Conservation (phyloP, 2,329 filamentous ascomycete species). For the Ophiostoma quercus region DNA sequence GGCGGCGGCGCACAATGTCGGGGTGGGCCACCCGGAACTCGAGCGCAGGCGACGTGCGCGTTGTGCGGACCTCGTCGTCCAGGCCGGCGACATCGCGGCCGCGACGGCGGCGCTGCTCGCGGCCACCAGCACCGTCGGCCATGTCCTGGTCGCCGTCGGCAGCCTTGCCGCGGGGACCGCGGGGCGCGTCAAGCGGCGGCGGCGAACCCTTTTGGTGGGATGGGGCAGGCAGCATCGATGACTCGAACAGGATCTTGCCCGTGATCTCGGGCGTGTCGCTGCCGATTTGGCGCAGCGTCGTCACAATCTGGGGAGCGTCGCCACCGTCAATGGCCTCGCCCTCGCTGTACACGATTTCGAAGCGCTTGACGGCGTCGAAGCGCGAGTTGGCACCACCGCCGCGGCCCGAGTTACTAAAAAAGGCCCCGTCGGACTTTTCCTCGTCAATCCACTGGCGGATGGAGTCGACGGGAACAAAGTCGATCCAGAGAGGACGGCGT, state of each 20-base stretch:
- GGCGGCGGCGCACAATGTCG: conserved; percentile 58
- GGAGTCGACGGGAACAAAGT: conserved; percentile 77
- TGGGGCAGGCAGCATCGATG: conserved; percentile 5
- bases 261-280: conserved; percentile 21
- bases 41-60: conserved; percentile 41
- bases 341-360: conserved; percentile 67
- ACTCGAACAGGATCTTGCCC: conserved; percentile 14
- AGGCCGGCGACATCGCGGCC: not conserved
- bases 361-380: conserved; percentile 42
- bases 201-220: not conserved
- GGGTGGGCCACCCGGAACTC: conserved; percentile 55
- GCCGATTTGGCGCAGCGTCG: conserved; percentile 49
- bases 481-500: conserved; percentile 78
- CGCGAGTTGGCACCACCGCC: conserved; percentile 32
- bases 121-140: not conserved
- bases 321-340: conserved; percentile 45
- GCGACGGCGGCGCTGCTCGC: conserved; percentile 10
- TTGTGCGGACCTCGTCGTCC: conserved; percentile 31
- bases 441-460: conserved; percentile 67
- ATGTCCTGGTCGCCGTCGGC: not conserved
- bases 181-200: not conserved
- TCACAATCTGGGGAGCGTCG: conserved; percentile 45
- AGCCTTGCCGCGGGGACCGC: conserved; percentile 8
- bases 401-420: conserved; percentile 19
- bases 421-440: conserved; percentile 48